These are phyloP conservation scores for Aspergillus brunneoviolaceus DNA, from an alignment of 2,329 filamentous ascomycete species.

Conservation along the genomic window DNA sequence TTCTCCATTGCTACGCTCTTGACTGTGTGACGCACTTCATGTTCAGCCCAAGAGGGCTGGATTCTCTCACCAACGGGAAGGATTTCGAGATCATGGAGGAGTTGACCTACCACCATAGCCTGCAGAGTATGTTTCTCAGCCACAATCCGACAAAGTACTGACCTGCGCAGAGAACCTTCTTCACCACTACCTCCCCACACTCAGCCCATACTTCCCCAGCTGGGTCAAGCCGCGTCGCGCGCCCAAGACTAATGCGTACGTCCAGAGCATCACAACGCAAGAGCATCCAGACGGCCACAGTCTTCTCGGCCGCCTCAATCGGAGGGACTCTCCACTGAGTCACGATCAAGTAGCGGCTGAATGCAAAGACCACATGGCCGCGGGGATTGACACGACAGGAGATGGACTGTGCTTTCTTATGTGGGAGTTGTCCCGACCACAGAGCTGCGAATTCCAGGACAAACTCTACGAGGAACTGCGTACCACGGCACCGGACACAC, in stretches of 20 bases:
- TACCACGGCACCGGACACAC: slow-evolving; percentile 36
- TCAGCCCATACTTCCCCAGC: slow-evolving; percentile 49
- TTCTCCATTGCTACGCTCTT: slow-evolving; percentile 66
- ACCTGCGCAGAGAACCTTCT: slow-evolving; percentile 56
- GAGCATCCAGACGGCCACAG: slow-evolving; percentile 55
- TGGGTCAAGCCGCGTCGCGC: slow-evolving; percentile 58
- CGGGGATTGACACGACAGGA: slow-evolving; percentile 70
- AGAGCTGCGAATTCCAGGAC: slow-evolving; percentile 9
- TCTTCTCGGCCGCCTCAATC: slow-evolving; percentile 60
- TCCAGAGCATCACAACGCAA: slow-evolving; percentile 53
- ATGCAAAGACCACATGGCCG: slow-evolving; percentile 69
- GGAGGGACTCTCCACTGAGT: slow-evolving; percentile 50
- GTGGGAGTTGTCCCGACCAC: slow-evolving; percentile 66
- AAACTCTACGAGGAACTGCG: slow-evolving; percentile 55
- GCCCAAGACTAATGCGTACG: slow-evolving; percentile 60
- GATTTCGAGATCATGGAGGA: slow-evolving; percentile 68
- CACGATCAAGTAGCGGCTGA: slow-evolving; percentile 62
- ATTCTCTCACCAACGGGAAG: slow-evolving; percentile 56
- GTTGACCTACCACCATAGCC: slow-evolving; percentile 65
- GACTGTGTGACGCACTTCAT: slow-evolving; percentile 69
- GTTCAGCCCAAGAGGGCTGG: slow-evolving; percentile 65
- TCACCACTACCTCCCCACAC: slow-evolving; percentile 55
- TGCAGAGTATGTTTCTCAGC: slow-evolving; percentile 55
- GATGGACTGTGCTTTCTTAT: slow-evolving; percentile 70
- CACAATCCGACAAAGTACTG: background rate